Evolutionary conservation across 225 moss, liverwort and hornwort species (phyloP), one percentile per base, ranked within the genome.

Genomic region (Marchantia polymorpha): DNA sequence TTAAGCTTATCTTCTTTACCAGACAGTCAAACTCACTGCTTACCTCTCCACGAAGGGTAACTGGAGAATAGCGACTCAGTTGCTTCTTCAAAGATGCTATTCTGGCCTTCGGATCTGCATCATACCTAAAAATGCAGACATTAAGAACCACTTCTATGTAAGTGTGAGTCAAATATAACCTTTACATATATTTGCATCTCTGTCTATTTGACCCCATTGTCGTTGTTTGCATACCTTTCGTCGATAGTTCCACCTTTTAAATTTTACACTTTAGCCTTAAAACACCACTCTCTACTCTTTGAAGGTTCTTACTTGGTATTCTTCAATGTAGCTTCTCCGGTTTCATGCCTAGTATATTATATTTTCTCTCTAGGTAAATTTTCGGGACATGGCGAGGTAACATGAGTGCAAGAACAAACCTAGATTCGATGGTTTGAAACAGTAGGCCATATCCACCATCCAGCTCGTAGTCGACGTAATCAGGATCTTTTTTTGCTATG

Each of bases 1-100:
- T 65, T 65, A 10, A 27, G 65, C 19, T 29, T 10, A 65, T 65
- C 39, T 59, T 53, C 75, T 39, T 56, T 19, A 52, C 6, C 56
- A 59, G 39, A 14, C 10, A 29, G 53, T 50, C 16, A 30, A 58
- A 20, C 10, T 25, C 58, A 8, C 20, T 13, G 46, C 81, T 68
- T 52, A 97, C 97, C 89, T 94, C 91, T 69, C 86, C 94, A 69
- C 67, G 60, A 71, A 99, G 81, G 58, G 86, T 88, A 27, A 91
- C 91, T 76, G 91, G 87, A 75, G 93, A 85, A 81, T 92, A 99
- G 72, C 92, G 90, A 76, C 64, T 55, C 51, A 99, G 88, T 87
- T 90, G 85, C 76, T 86, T 85, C 86, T 93, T 81, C 68, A 99
- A 72, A 65, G 90, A 80, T 70, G 48, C 83, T 66, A 91, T 31